A percentile compares a stretch with the other conserved stretches of the same genome.
phyloP scores from a whole-genome alignment of 2,329 filamentous ascomycete species.

The Neophaeococcomyces aloes region DNA sequence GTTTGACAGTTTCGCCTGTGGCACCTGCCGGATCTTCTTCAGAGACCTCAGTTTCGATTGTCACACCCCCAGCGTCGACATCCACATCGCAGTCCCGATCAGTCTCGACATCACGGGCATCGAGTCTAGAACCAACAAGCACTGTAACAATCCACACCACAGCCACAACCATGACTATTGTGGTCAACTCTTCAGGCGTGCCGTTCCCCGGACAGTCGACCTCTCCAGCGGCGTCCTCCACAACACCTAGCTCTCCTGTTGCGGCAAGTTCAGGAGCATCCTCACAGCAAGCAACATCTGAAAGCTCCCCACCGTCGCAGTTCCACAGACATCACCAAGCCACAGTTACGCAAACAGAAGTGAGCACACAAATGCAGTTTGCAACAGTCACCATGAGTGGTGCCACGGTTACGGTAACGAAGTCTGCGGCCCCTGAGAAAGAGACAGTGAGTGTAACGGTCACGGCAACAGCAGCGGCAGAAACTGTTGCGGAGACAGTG shows the following conservation, averaged over 20 bases:
- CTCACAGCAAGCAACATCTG: too few species aligned
- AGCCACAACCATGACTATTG: background rate
- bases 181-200: background rate
- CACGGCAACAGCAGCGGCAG: conserved; percentile 2
- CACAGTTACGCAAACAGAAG: background rate
- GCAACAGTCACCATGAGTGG: background rate
- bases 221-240: too few species aligned
- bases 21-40: too few species aligned
- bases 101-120: background rate
- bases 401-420: conserved; percentile 6
- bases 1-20: too few species aligned
- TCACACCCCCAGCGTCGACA: background rate
- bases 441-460: conserved; percentile 12
- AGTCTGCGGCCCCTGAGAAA: background rate
- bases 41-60: too few species aligned
- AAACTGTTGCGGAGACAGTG: conserved; percentile 6
- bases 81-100: background rate
- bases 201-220: too few species aligned
- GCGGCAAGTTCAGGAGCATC: too few species aligned
- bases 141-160: background rate
- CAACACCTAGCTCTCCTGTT: too few species aligned
- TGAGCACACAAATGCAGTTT: background rate
- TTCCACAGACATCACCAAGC: too few species aligned
- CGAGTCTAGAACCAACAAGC: background rate
- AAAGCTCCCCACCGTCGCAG: too few species aligned